A percentile compares a stretch with the other conserved stretches of the same genome.
Evolutionary conservation across 345 rosid genomes (phyloP).

Genomic region (Noccaea bulbosa): DNA sequence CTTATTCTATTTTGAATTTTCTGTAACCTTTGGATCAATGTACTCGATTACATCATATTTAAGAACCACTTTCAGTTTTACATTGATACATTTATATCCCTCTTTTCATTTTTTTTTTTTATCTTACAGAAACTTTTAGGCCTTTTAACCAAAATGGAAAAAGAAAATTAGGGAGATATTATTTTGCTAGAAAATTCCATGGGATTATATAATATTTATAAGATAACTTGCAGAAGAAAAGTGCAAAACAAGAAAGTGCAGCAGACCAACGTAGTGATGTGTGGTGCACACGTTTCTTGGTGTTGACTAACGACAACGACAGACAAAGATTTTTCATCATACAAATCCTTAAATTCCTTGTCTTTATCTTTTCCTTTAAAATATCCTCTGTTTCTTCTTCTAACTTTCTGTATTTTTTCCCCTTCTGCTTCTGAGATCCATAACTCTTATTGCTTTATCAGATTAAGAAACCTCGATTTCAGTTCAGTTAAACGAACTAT

Average conservation of each 20-base stretch:
- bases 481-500: not conserved
- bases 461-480: conserved; percentile 14
- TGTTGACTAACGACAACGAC: conserved; percentile 37
- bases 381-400: conserved; percentile 37
- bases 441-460: conserved; percentile 4
- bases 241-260: conserved; percentile 8
- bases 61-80: no score
- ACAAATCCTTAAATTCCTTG: conserved; percentile 25
- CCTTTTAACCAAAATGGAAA: no score
- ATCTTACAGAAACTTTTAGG: not conserved
- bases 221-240: conserved; percentile 20
- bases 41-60: no score
- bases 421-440: conserved; percentile 15
- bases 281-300: conserved; percentile 41
- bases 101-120: not conserved
- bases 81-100: no score
- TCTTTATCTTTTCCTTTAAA: not conserved
- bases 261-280: conserved; percentile 33
- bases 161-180: not conserved
- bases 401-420: conserved; percentile 14
- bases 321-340: conserved; percentile 17
- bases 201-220: not conserved
- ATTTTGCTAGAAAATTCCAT: conserved; percentile 23
- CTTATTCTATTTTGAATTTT: no score
- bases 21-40: no score